Base-by-base conservation (phyloP, 1,284 basidiomycete genomes). In the Inonotus obliquus region DNA sequence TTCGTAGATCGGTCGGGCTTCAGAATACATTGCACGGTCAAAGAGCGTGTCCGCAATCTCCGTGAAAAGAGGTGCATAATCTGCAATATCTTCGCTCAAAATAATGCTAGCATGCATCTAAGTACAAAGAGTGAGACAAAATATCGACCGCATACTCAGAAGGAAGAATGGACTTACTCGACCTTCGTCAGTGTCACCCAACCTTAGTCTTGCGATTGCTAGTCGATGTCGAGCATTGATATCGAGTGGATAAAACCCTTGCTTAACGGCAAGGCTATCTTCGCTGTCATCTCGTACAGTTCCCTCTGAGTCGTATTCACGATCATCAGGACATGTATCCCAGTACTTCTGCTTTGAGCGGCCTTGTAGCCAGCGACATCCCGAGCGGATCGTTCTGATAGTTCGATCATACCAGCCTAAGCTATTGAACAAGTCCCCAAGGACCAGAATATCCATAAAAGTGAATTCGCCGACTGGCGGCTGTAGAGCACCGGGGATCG, bases 341-440 rank as follows among this genome's bases (percentile, higher is more conserved):
- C 95, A 97, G 60, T 87, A 87, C 60, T 77, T 81, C 71, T 91
- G 85, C 37, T 80, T 76, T n/a, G 75, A 77, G 38, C 96, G 77
- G 0, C 93, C 92, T 71, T 96, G 93, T 11, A 98, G 74, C 96
- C 96, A 98, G 52, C 96, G 77, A 55, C 86, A 88, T 0, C 94
- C 95, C 57, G 80, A 79, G 44, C 90, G 80, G 60, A 97, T 87
- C 0, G 86, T 82, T 13, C 83, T 77, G 11, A 95, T 77, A 0
- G 91, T 89, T 32, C 82, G 79, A 44, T 87, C 84, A 66, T 91
- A 81, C 64, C 90, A 83, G 0, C 83, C 84, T 17, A 88, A 75
- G 0, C 84, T 81, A 64, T 94, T 87, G 66, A 93, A 85, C 44
- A 96, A 78, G 70, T 98, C 95, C 2, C 91, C 87, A 1, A 98